These are phyloP conservation scores for Diplodia seriata DNA, from an alignment of 2,329 filamentous ascomycete genomes.

Conservation along the genomic window DNA sequence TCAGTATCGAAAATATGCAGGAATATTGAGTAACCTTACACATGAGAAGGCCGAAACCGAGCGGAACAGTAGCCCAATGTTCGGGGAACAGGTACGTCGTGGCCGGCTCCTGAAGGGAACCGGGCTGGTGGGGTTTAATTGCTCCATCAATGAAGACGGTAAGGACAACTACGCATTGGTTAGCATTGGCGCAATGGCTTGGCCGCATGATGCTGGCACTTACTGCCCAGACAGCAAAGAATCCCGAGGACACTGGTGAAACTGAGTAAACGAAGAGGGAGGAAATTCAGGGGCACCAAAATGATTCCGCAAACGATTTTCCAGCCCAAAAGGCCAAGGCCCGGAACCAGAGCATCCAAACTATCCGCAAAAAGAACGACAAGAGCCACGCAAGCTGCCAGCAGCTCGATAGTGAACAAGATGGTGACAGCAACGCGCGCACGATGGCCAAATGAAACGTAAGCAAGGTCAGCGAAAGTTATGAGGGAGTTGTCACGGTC, in stretches of 20 bases:
- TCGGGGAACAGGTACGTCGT: constrained; percentile 80
- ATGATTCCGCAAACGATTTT: constrained; percentile 83
- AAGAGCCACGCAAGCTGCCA: constrained; percentile 87
- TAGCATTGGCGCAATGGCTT: neutral
- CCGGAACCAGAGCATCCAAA: constrained; percentile 77
- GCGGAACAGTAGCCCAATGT: constrained; percentile 85
- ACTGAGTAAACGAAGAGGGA: constrained; percentile 82
- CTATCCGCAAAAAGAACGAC: constrained; percentile 97
- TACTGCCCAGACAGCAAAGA: constrained; percentile 84
- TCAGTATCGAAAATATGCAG: constrained; percentile 32
- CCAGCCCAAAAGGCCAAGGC: constrained; percentile 73
- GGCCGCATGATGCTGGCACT: constrained; percentile 51
- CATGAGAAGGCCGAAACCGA: constrained; percentile 91
- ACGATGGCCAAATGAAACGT: constrained; percentile 82
- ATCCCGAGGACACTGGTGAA: constrained; percentile 95
- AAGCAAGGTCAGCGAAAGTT: constrained; percentile 93
- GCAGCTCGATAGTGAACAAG: constrained; percentile 84
- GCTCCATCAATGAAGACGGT: constrained; percentile 87
- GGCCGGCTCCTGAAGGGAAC: constrained; percentile 82
- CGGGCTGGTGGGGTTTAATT: constrained; percentile 77
- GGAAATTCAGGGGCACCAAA: constrained; percentile 81
- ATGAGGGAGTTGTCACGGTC: constrained; percentile 84
- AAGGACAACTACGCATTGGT: constrained; percentile 68
- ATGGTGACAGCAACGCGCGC: constrained; percentile 83
- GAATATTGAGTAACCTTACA: constrained; percentile 52